Conservation (phyloP, 2,329 filamentous ascomycete species). For the Hypoxylon sp. region DNA sequence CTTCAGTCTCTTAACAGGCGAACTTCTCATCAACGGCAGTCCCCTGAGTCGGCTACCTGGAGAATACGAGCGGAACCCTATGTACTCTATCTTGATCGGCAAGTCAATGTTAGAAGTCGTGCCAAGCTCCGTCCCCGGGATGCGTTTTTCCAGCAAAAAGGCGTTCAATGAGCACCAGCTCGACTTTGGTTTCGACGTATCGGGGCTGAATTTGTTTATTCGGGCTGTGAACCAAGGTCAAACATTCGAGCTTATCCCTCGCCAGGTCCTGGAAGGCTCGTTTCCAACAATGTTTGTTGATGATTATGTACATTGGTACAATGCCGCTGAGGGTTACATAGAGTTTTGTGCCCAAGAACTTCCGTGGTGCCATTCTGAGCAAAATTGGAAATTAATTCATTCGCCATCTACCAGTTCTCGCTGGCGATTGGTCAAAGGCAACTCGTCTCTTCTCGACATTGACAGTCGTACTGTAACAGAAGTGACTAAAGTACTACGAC, state of each 20-base stretch:
- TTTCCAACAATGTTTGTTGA: conserved; percentile 59
- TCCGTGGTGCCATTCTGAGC: conserved; percentile 48
- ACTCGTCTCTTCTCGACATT: conserved; percentile 53
- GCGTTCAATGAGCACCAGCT: conserved; percentile 53
- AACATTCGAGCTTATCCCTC: conserved; percentile 55
- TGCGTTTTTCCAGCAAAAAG: conserved; percentile 59
- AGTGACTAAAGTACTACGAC: conserved; percentile 54
- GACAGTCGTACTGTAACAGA: conserved; percentile 54
- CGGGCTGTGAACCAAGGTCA: conserved; percentile 1
- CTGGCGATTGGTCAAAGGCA: conserved; percentile 48
- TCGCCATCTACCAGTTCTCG: not conserved
- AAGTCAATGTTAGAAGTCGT: conserved; percentile 60
- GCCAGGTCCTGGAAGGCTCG: conserved; percentile 42
- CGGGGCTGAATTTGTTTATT: conserved; percentile 3
- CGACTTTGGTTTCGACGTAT: conserved; percentile 57
- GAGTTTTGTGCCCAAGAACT: conserved; percentile 53
- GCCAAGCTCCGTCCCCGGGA: conserved; percentile 56
- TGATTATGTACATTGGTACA: conserved; percentile 64
- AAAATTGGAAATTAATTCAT: conserved; percentile 48
- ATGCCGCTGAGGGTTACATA: conserved; percentile 48
- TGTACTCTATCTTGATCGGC: conserved; percentile 63
- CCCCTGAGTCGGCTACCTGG: conserved; percentile 64
- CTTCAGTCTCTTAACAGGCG: conserved; percentile 66
- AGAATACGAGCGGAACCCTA: conserved; percentile 59
- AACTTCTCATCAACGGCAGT: conserved; percentile 66